Base-by-base conservation (phyloP, 2,329 filamentous ascomycete genomes). In the Diaporthe caulivora region DNA sequence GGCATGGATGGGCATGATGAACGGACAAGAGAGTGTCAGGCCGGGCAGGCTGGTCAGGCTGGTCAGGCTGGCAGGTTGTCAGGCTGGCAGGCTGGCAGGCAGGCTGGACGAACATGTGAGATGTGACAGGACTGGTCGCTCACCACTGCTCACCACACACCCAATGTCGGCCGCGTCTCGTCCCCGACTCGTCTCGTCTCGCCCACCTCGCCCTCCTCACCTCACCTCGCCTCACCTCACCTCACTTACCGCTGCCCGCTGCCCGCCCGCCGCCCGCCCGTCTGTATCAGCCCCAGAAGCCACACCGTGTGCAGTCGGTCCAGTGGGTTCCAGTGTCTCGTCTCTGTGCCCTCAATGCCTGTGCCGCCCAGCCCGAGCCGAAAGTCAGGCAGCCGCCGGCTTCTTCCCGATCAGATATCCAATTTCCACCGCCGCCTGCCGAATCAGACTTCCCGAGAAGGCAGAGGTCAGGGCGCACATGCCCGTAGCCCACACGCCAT, bases 251-350 rank as follows among this genome's bases (percentile, higher is more conserved):
- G 6, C 37, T 51, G 49, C 10, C 49, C 11, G 24, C 49, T 9
- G 24, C 49, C 24, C 49, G 7, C 17, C n/a, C 34, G 34, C 55
- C 40, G 40, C 18, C 58, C 58, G 24, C 58, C 4, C 40, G 5
- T 47, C 26, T 65, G 60, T 51, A 65, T 65, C 58, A 62, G 58
- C 57, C 21, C 57, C 42, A 34, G 42, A 65, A 49, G 60, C 60
- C 60, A 49, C 60, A 49, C 60, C 42, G 60, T 49, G 42, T 65
- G 60, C 58, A 4, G 31, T 40, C 55, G 37, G 29, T n/a, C 53
- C 62, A 53, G 47, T 65, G 62, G 62, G 44, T 40, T 51, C 29
- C n/a, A 40, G 5, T 21, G 44, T 37, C 9, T 5, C 5, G 34
- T 34, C 34, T 34, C 34, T 34, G 34, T 9, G 34, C 37, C 11